Percentiles rank a stretch among this genome's conserved stretches.
These are phyloP conservation scores for Zymoseptoria tritici DNA, from an alignment of 2,329 filamentous ascomycete species.

Conservation along the genomic window DNA sequence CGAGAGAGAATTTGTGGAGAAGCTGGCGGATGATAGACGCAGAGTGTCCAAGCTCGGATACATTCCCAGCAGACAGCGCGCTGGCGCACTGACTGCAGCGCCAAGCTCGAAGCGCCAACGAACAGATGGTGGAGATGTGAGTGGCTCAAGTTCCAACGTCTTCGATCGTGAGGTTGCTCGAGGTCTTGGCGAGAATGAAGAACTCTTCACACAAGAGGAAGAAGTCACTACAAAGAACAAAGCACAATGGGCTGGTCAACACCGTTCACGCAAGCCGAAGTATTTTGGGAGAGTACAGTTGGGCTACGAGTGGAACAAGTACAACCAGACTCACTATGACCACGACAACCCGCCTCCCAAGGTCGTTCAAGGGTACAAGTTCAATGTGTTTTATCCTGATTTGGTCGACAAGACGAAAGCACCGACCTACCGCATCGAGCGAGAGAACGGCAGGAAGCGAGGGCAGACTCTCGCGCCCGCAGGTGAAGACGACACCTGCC, in stretches of 20 bases:
- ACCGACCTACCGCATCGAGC: conserved; percentile 90
- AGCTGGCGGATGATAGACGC: conserved; percentile 51
- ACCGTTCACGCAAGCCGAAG: conserved; percentile 81
- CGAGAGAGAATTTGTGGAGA: conserved; percentile 51
- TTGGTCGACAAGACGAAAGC: conserved; percentile 91
- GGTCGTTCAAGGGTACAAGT: conserved; percentile 97
- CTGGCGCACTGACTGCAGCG: conserved; percentile 2
- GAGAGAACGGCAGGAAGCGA: conserved; percentile 79
- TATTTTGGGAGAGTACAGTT: conserved; percentile 99
- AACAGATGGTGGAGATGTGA: conserved; percentile 14
- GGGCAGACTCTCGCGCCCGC: conserved; percentile 90
- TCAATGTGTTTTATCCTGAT: conserved; percentile 98
- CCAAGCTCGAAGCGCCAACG: conserved; percentile 22
- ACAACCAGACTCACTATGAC: conserved; percentile 99
- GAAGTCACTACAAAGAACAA: conserved; percentile 57
- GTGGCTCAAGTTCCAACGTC: conserved; percentile 5
- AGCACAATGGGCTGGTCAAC: conserved; percentile 75
- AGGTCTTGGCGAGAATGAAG: conserved; percentile 86
- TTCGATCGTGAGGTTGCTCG: conserved; percentile 80
- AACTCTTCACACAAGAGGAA: conserved; percentile 90
- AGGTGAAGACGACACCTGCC: conserved; percentile 91
- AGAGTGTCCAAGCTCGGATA: conserved; percentile 59
- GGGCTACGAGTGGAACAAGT: conserved; percentile 99
- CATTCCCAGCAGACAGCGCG: conserved; percentile 46
- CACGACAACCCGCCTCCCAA: conserved; percentile 96